A percentile compares a stretch with the other conserved stretches of the same genome.
Conservation (phyloP, 2,329 filamentous ascomycete genomes). For the Epichloe coenophiala region DNA sequence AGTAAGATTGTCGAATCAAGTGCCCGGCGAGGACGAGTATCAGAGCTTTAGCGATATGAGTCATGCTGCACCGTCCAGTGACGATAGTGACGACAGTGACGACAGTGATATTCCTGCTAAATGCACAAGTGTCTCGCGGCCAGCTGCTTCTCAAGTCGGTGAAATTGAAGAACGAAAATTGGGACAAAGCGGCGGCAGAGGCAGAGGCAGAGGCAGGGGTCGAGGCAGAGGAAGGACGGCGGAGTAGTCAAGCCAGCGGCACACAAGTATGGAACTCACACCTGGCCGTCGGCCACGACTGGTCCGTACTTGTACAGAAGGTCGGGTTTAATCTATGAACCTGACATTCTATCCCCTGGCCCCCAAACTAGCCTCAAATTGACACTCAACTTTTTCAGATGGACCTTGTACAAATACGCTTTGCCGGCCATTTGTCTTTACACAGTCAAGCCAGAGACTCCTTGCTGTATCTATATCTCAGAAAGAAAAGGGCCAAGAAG, state of each 20-base stretch:
- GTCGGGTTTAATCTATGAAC: no score
- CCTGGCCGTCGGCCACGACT: background rate
- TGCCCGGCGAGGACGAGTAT: constrained; percentile 4
- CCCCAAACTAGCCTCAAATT: no score
- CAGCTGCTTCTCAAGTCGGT: background rate
- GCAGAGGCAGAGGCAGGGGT: constrained; percentile 1
- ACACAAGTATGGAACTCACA: background rate
- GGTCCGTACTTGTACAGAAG: background rate
- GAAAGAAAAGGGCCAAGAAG: no score
- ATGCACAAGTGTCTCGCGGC: background rate
- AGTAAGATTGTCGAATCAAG: constrained; percentile 7
- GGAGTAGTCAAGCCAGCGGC: background rate
- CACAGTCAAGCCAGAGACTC: no score
- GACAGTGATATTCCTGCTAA: constrained; percentile 10
- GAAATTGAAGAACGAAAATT: background rate
- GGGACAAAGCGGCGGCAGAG: background rate
- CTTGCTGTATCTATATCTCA: no score
- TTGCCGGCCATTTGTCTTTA: no score
- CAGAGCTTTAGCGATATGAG: background rate
- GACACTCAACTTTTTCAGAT: no score
- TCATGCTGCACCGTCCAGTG: constrained; percentile 3
- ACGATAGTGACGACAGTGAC: constrained; percentile 8
- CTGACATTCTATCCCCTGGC: no score
- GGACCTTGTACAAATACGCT: no score
- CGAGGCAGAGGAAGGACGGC: background rate